Conservation (phyloP, 768 basidiomycete species). For the Royoungia palumana region DNA sequence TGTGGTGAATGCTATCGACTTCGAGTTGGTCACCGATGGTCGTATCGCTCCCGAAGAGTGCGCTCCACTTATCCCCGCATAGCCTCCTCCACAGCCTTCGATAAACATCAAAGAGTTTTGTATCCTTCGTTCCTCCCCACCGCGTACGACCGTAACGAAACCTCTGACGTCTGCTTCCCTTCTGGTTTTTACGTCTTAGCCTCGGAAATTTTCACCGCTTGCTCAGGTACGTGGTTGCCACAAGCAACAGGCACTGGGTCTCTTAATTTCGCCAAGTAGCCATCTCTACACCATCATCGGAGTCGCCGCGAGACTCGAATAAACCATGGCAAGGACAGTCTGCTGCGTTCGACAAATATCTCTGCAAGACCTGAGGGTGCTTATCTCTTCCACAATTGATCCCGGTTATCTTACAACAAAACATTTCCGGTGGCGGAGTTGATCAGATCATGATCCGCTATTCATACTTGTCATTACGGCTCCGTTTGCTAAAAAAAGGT, state of each 20-base stretch:
- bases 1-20: too few relatives aligned
- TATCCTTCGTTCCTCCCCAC: not conserved
- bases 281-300: too few relatives aligned
- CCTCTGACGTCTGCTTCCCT: not conserved
- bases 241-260: too few relatives aligned
- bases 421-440: not conserved
- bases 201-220: too few relatives aligned
- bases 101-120: not conserved
- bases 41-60: too few relatives aligned
- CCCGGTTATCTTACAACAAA: not conserved
- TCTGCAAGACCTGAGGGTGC: not conserved
- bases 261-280: too few relatives aligned
- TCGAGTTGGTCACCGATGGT: too few relatives aligned
- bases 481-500: not conserved
- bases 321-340: not conserved
- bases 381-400: not conserved
- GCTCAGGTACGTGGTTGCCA: too few relatives aligned
- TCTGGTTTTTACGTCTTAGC: too few relatives aligned
- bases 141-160: slow-evolving; percentile 1
- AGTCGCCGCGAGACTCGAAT: too few relatives aligned
- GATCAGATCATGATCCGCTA: slow-evolving; percentile 12
- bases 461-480: not conserved
- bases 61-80: too few relatives aligned
- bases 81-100: not conserved
- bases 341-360: not conserved